Percentiles rank a stretch among this genome's conserved stretches.
These are phyloP conservation scores for Colletotrichum abscissum DNA, from an alignment of 2,329 filamentous ascomycete species.

Conservation along the genomic window DNA sequence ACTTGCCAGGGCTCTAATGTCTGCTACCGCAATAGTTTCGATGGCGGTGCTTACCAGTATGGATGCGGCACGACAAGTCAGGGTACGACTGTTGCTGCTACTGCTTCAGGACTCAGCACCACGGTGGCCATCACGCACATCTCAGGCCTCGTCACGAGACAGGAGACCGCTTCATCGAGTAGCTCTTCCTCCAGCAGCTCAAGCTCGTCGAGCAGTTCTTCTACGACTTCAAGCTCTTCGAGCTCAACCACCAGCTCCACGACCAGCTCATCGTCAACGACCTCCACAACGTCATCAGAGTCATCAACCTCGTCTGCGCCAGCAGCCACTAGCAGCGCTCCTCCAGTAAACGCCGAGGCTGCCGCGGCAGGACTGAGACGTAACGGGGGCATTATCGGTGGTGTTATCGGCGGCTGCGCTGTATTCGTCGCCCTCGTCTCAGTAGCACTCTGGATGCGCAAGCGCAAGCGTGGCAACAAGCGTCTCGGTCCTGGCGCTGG, in stretches of 20 bases:
- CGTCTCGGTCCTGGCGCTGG: slow-evolving; percentile 55
- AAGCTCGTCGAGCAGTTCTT: slow-evolving; percentile 31
- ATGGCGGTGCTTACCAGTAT: slow-evolving; percentile 66
- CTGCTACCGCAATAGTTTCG: slow-evolving; percentile 67
- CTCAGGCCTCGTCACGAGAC: slow-evolving; percentile 53
- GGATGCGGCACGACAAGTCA: slow-evolving; percentile 64
- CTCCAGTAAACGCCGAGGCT: slow-evolving; percentile 36
- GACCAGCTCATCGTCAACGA: slow-evolving; percentile 23
- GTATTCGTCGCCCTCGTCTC: slow-evolving; percentile 55
- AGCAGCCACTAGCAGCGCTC: slow-evolving; percentile 33
- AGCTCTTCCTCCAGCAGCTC: slow-evolving; percentile 5
- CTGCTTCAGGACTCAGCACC: slow-evolving; percentile 55
- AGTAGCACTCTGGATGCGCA: slow-evolving; percentile 56
- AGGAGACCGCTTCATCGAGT: slow-evolving; percentile 3
- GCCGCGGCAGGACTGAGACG: slow-evolving; percentile 44
- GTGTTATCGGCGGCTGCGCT: slow-evolving; percentile 63
- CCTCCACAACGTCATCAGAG: slow-evolving; percentile 35
- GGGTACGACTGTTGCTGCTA: slow-evolving; percentile 60
- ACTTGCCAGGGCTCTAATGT: slow-evolving; percentile 63
- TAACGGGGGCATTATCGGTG: slow-evolving; percentile 63
- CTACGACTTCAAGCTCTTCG: slow-evolving; percentile 32
- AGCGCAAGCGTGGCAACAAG: slow-evolving; percentile 54
- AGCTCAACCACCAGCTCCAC: slow-evolving; percentile 1
- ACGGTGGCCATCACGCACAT: slow-evolving; percentile 51
- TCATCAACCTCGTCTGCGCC: slow-evolving; percentile 31